phyloP scores from a whole-genome alignment of 2,329 filamentous ascomycete species.

The Xylaria sp. region DNA sequence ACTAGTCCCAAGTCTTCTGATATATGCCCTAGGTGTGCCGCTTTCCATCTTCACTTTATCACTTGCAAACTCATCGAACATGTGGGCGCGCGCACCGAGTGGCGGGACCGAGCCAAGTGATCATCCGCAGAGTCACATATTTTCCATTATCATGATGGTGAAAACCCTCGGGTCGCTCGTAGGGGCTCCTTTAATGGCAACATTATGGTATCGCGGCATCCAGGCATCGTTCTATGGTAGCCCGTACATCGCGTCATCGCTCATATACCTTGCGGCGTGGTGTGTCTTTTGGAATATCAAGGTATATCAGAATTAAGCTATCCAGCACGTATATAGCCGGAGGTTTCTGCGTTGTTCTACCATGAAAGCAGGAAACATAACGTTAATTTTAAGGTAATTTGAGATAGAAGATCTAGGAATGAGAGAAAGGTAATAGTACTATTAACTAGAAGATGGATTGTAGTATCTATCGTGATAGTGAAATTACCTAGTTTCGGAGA shows the following conservation, averaged over 20 bases:
- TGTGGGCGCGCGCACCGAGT: slow-evolving; percentile 45
- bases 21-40: slow-evolving; percentile 61
- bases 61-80: slow-evolving; percentile 56
- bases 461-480: no score
- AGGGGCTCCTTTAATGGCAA: slow-evolving; percentile 59
- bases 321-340: neutral
- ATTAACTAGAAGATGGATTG: no score
- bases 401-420: no score
- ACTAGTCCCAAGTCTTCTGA: slow-evolving; percentile 55
- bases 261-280: slow-evolving; percentile 52
- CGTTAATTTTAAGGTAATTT: neutral
- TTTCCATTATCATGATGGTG: slow-evolving; percentile 63
- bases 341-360: neutral
- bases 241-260: slow-evolving; percentile 55
- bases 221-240: slow-evolving; percentile 50
- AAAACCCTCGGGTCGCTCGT: slow-evolving; percentile 60
- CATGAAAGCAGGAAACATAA: neutral
- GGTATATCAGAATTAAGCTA: slow-evolving; percentile 3
- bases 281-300: slow-evolving; percentile 48
- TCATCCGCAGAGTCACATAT: slow-evolving; percentile 55
- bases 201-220: slow-evolving; percentile 59
- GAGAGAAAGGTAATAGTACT: no score
- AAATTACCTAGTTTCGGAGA: neutral
- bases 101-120: slow-evolving; percentile 38
- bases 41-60: slow-evolving; percentile 62